phyloP scores from a whole-genome alignment of 2,329 filamentous ascomycete species.

The Claviceps africana region DNA sequence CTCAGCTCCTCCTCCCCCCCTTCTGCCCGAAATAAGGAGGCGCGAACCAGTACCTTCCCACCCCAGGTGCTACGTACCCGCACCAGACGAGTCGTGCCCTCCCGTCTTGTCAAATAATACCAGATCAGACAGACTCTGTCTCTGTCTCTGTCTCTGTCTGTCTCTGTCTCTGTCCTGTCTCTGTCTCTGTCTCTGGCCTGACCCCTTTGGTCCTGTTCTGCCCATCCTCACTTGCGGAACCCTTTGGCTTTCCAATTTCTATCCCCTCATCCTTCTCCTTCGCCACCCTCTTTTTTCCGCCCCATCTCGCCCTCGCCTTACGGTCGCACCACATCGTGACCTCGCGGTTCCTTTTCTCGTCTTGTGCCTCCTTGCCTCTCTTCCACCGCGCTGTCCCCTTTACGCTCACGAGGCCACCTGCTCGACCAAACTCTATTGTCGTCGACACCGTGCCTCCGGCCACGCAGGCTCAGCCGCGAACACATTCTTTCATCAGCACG shows the following conservation, averaged over 20 bases:
- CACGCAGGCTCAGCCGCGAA: neutral
- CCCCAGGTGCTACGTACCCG: neutral
- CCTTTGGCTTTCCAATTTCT: neutral
- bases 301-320: neutral
- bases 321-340: neutral
- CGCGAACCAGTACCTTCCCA: neutral
- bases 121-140: too few relatives aligned
- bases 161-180: neutral
- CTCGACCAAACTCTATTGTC: neutral
- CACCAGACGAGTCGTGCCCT: constrained; percentile 7
- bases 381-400: neutral
- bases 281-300: neutral
- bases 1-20: neutral
- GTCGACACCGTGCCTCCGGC: neutral
- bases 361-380: neutral
- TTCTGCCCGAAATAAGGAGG: neutral
- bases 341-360: neutral
- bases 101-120: constrained; percentile 1
- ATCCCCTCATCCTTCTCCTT: neutral
- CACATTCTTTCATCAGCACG: neutral
- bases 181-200: too few relatives aligned
- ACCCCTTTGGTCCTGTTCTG: too few relatives aligned
- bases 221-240: neutral
- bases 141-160: too few relatives aligned
- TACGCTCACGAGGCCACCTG: neutral